Conservation (phyloP, 345 rosid genomes). For the Viola odorata region DNA sequence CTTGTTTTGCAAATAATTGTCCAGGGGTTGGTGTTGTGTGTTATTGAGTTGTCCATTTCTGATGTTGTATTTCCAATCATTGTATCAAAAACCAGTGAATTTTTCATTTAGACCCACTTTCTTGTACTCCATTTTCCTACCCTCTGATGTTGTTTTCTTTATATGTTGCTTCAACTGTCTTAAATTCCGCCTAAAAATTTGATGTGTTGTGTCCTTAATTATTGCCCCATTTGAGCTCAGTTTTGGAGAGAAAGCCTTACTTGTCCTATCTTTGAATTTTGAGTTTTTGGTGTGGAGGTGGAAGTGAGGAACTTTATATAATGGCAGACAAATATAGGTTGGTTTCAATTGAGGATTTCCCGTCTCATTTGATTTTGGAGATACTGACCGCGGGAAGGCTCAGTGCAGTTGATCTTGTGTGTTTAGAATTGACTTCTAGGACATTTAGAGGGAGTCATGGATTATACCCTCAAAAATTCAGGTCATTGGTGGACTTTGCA, state of each 20-base stretch:
- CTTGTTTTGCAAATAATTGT: neutral
- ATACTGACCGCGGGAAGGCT: constrained; percentile 68
- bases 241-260: neutral
- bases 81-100: constrained; percentile 40
- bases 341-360: constrained; percentile 66
- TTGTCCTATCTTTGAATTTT: neutral
- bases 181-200: constrained; percentile 79
- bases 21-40: constrained; percentile 16
- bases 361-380: constrained; percentile 83
- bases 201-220: constrained; percentile 15
- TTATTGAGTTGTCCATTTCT: constrained; percentile 42
- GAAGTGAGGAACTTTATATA: constrained; percentile 10
- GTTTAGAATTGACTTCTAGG: constrained; percentile 72
- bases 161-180: constrained; percentile 70
- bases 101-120: constrained; percentile 38
- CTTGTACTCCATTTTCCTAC: constrained; percentile 45
- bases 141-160: constrained; percentile 58
- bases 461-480: constrained; percentile 53
- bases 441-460: constrained; percentile 65
- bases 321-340: constrained; percentile 67
- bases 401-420: constrained; percentile 55
- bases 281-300: constrained; percentile 13
- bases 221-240: neutral
- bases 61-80: constrained; percentile 72
- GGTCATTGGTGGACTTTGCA: constrained; percentile 74